phyloP scores from a whole-genome alignment of 129 eudicot species.

The Centaurea solstitialis region DNA sequence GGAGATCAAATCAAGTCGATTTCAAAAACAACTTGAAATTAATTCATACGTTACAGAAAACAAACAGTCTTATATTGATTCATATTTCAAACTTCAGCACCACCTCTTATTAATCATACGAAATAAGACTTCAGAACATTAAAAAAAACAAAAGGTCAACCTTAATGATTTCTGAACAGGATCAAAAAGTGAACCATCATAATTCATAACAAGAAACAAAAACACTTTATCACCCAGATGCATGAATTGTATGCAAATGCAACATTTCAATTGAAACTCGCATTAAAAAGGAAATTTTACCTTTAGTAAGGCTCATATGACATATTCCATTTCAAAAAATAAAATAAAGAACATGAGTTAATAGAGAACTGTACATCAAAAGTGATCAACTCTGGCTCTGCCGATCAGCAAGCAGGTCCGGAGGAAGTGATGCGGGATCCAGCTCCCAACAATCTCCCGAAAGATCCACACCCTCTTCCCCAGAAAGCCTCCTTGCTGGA shows the following conservation, averaged over 20 bases:
- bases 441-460: slow-evolving; percentile 90
- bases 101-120: too few relatives aligned
- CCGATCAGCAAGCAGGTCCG: slow-evolving; percentile 35
- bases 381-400: background rate
- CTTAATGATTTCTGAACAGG: too few relatives aligned
- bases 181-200: background rate
- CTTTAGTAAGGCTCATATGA: background rate
- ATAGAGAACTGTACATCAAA: slow-evolving; percentile 18
- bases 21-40: too few relatives aligned
- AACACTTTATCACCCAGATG: background rate
- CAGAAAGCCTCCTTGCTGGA: slow-evolving; percentile 81
- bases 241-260: background rate
- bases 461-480: slow-evolving; percentile 56
- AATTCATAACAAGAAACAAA: background rate
- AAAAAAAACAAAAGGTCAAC: too few relatives aligned
- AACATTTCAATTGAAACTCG: background rate
- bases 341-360: background rate
- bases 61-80: too few relatives aligned
- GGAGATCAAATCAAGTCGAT: too few relatives aligned
- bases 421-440: slow-evolving; percentile 88
- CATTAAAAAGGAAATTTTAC: background rate
- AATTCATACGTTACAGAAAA: too few relatives aligned
- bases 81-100: too few relatives aligned
- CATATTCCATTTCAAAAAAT: slow-evolving; percentile 9
- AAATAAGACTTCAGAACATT: too few relatives aligned